A percentile compares a stretch with the other conserved stretches of the same genome.
Evolutionary conservation across 2,329 filamentous ascomycete species (phyloP).

Genomic region (Xylaria polymorpha): DNA sequence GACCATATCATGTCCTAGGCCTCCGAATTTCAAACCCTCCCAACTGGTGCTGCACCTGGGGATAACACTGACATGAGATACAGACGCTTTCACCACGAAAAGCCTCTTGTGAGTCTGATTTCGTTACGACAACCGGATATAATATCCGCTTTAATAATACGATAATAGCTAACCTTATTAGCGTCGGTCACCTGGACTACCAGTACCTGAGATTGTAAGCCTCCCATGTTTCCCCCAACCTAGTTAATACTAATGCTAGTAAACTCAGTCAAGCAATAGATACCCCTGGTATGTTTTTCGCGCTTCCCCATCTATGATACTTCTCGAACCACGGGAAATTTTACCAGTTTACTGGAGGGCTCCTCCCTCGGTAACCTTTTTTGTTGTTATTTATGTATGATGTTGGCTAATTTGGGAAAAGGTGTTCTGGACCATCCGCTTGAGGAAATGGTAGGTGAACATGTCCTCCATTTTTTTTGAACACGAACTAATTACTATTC

Average conservation of each 20-base stretch:
- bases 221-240: background rate
- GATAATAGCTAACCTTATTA: conserved; percentile 24
- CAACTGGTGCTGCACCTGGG: background rate
- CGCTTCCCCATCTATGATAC: background rate
- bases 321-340: background rate
- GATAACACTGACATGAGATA: conserved; percentile 23
- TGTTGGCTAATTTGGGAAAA: conserved; percentile 18
- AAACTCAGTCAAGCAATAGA: conserved; percentile 79
- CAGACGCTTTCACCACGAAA: conserved; percentile 95
- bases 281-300: conserved; percentile 68
- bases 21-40: background rate
- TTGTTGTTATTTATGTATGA: background rate
- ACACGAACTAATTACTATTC: conserved; percentile 6
- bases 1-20: background rate
- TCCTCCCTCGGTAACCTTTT: background rate
- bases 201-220: conserved; percentile 79
- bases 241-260: conserved; percentile 21
- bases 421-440: conserved; percentile 97
- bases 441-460: conserved; percentile 79
- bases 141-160: background rate
- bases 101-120: conserved; percentile 72
- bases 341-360: background rate
- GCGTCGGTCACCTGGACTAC: conserved; percentile 95
- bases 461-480: background rate
- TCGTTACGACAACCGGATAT: background rate